Conservation (phyloP, 495 filamentous ascomycete species). For the Choiromyces venosus region DNA sequence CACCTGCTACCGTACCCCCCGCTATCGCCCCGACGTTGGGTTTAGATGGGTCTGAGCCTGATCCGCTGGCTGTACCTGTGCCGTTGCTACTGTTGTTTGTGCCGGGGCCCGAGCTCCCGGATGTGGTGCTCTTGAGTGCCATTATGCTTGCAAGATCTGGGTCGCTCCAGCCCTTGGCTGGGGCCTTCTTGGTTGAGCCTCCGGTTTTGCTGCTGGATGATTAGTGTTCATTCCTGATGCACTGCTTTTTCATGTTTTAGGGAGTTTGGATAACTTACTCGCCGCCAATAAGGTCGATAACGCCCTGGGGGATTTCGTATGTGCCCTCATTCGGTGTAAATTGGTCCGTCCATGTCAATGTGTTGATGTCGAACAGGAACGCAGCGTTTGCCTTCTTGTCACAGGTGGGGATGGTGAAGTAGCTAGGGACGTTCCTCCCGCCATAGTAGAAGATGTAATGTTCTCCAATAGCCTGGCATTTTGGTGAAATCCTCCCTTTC, state of each 20-base stretch:
- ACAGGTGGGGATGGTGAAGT: conserved; percentile 3
- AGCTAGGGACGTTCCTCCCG: conserved; percentile 11
- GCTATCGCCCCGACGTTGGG: neutral
- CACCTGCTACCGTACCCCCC: neutral
- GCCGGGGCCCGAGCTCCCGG: neutral
- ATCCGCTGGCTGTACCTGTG: neutral
- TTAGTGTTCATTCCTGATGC: neutral
- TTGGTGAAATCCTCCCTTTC: neutral
- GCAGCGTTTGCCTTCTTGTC: conserved; percentile 7
- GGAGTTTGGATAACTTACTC: neutral
- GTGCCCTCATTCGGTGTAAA: conserved; percentile 4
- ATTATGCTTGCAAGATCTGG: neutral
- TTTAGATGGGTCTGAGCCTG: neutral
- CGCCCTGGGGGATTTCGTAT: neutral
- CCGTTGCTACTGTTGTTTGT: neutral
- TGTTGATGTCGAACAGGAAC: conserved; percentile 19
- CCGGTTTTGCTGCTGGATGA: neutral
- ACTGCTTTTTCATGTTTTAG: neutral
- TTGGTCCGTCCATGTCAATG: conserved; percentile 7
- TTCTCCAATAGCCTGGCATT: conserved; percentile 13
- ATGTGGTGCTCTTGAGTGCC: neutral
- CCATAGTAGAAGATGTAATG: conserved; percentile 18
- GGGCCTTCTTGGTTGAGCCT: neutral
- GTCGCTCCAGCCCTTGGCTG: neutral
- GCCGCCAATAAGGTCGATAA: neutral